Base-by-base conservation (phyloP, 805 yeast species). In the Saccharomycopsis oosterbeekiorum region DNA sequence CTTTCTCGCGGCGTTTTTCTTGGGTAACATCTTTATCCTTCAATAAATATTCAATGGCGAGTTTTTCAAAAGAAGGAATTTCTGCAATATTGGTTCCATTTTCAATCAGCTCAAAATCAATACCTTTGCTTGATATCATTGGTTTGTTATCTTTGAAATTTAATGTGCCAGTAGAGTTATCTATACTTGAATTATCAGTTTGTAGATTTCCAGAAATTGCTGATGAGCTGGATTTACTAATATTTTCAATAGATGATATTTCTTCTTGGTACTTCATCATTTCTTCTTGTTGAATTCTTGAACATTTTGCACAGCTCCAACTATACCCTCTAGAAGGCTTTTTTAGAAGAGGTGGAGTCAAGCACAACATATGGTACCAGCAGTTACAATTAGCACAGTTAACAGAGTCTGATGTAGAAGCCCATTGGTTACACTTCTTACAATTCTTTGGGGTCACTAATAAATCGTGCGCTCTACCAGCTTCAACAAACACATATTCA, bases 241-340 rank as follows among this genome's bases (percentile, higher is more conserved):
- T 47, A 21, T 24, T 47, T 21, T 47, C 34, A 10, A 47, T 47
- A 5, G 53, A 47, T 12, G 34, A 47, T 4, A 47, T 47, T 24
- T 47, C 53, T 14, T 55, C 24, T 42, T 56, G 39, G 21, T 41
- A 8, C n/a, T 41, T 40, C 39, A 56, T 21, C 63, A 77, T 59
- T 63, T 74, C 74, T n/a, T 73, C 70, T 63, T 84, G 86, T 58
- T 80, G 79, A 39, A 75, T 78, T 66, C 82, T 80, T n/a, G 85
- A 78, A 74, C 97, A 91, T 4, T 75, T 70, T 36, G 89, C 92
- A 75, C 97, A 91, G 29, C 89, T 80, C 97, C 97, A 92, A 9
- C 90, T 88, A 69, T 89, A 88, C 1, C 96, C 97, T 61, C 96
- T 75, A 54, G 88, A 84, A 0, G 97, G 97, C 68, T 88, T 88